These are phyloP conservation scores for Saturnispora zaruensis DNA, from an alignment of 805 yeast genomes.

Conservation along the genomic window DNA sequence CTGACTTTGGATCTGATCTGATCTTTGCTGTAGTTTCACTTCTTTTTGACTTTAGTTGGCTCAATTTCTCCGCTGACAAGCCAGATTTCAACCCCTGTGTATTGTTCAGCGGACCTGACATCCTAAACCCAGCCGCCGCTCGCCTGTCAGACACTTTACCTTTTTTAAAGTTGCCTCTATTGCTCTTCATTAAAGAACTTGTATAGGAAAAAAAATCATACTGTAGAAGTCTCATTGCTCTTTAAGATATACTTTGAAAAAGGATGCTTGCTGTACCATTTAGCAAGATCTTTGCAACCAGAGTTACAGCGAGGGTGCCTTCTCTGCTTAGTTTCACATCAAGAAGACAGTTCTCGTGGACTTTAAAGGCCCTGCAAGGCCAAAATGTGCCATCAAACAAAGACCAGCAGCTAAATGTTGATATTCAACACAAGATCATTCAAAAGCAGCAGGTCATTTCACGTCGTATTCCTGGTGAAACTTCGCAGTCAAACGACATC, in stretches of 20 bases:
- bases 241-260: neutral
- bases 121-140: conserved; percentile 42
- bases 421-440: conserved; percentile 18
- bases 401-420: neutral
- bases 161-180: conserved; percentile 11
- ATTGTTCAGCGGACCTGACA: conserved; percentile 17
- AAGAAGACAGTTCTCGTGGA: neutral
- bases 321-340: neutral
- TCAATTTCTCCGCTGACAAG: conserved; percentile 16
- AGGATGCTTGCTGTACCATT: neutral
- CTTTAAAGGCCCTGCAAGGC: neutral
- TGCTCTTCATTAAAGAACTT: neutral
- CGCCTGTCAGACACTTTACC: conserved; percentile 45
- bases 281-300: neutral
- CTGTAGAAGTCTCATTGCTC: neutral
- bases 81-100: conserved; percentile 30
- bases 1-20: conserved; percentile 34
- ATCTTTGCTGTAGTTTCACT: conserved; percentile 28
- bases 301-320: neutral
- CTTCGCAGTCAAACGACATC: conserved; percentile 36
- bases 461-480: conserved; percentile 50
- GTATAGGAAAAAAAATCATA: neutral
- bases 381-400: neutral
- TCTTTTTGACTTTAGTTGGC: neutral
- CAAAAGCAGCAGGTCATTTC: conserved; percentile 27